Evolutionary conservation across 2,329 filamentous ascomycete genomes (phyloP).

Genomic region (Colletotrichum limetticola): DNA sequence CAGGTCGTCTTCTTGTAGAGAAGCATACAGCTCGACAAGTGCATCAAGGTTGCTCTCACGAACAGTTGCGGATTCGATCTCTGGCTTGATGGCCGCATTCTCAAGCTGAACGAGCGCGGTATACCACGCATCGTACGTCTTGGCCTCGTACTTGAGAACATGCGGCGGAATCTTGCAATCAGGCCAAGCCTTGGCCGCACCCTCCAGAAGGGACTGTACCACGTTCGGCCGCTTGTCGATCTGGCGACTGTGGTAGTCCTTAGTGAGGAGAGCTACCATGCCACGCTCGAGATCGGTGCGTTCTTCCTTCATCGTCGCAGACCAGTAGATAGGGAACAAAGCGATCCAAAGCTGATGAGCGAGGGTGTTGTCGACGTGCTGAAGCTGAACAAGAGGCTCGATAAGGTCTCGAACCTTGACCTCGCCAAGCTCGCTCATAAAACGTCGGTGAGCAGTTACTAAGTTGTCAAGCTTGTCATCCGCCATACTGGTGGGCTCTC

Average conservation of each 20-base stretch:
- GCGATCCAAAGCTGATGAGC: slow-evolving; percentile 91
- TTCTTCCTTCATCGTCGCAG: slow-evolving; percentile 86
- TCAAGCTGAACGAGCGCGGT: slow-evolving; percentile 92
- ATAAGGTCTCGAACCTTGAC: slow-evolving; percentile 89
- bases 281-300: slow-evolving; percentile 90
- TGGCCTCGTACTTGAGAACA: slow-evolving; percentile 93
- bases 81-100: slow-evolving; percentile 84
- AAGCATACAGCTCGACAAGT: slow-evolving; percentile 90
- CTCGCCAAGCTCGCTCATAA: slow-evolving; percentile 84
- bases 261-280: slow-evolving; percentile 89
- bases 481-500: slow-evolving; percentile 74
- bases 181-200: slow-evolving; percentile 84
- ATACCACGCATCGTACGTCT: slow-evolving; percentile 97
- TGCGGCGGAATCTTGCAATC: slow-evolving; percentile 94
- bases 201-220: slow-evolving; percentile 90
- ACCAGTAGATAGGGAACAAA: slow-evolving; percentile 95
- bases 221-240: slow-evolving; percentile 96
- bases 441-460: slow-evolving; percentile 82
- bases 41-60: slow-evolving; percentile 96
- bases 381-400: slow-evolving; percentile 89
- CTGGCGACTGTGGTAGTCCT: slow-evolving; percentile 94
- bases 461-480: slow-evolving; percentile 87
- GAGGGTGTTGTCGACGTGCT: slow-evolving; percentile 85
- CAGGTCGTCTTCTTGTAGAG: slow-evolving; percentile 92
- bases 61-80: slow-evolving; percentile 84